phyloP scores from a whole-genome alignment of 495 filamentous ascomycete genomes.

The Melanomma pulvis-pyrius region DNA sequence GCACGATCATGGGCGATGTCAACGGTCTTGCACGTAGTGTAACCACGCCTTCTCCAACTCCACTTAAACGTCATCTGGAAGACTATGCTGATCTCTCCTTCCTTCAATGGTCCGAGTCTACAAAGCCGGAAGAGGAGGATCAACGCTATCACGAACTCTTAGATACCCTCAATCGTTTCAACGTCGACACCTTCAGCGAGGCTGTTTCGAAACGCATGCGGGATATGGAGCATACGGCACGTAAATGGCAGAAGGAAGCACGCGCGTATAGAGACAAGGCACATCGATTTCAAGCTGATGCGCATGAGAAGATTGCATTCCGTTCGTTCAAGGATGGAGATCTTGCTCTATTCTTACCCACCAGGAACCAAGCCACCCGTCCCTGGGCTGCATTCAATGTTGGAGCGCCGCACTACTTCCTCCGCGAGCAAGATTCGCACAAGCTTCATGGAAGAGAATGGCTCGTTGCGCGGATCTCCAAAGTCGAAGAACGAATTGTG shows the following conservation, averaged over 20 bases:
- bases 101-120: slow-evolving; percentile 75
- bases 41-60: slow-evolving; percentile 28
- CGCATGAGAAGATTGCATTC: slow-evolving; percentile 96
- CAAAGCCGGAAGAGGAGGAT: slow-evolving; percentile 66
- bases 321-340: slow-evolving; percentile 96
- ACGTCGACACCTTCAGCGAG: slow-evolving; percentile 80
- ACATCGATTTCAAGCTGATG: slow-evolving; percentile 79
- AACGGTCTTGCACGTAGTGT: slow-evolving; percentile 47
- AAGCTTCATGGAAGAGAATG: slow-evolving; percentile 82
- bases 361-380: slow-evolving; percentile 86
- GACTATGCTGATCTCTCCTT: slow-evolving; percentile 62
- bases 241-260: slow-evolving; percentile 88
- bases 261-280: slow-evolving; percentile 85
- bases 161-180: slow-evolving; percentile 69
- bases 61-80: slow-evolving; percentile 49
- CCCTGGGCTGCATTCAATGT: slow-evolving; percentile 99
- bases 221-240: slow-evolving; percentile 84
- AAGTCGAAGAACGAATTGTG: slow-evolving; percentile 90
- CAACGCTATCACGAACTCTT: slow-evolving; percentile 73
- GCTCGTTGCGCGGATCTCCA: slow-evolving; percentile 90
- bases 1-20: slow-evolving; percentile 55
- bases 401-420: slow-evolving; percentile 93
- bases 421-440: slow-evolving; percentile 88
- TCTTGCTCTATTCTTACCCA: slow-evolving; percentile 92
- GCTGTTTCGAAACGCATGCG: slow-evolving; percentile 82